Base-by-base conservation (phyloP, 106 monocot genomes). In the Dactylorhiza incarnata region DNA sequence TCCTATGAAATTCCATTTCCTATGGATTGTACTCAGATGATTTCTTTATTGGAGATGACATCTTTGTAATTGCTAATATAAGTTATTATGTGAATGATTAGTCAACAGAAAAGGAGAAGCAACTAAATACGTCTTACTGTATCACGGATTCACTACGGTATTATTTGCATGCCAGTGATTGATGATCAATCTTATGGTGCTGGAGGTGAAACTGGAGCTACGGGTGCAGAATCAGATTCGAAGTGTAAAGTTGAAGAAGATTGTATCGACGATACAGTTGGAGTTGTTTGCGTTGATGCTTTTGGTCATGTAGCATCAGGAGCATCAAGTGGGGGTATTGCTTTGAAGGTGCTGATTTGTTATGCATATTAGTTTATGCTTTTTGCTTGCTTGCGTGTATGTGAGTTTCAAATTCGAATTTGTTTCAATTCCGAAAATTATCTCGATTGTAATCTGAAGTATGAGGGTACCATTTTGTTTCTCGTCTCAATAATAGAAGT, bases 321-420 rank as follows among this genome's bases (percentile, higher is more conserved):
- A 17, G 87, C 97, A 82, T 97, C 97, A 56, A 97, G 97, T 84
- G 97, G 97, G 8, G 97, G 97, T 26, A 89, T 97, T 82, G 94
- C 97, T 47, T 78, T 97, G 63, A 97, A 97, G 94, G 97, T 94
- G 48, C 67, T 56, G 22, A 65, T 66, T 72, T 29, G 7, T 58
- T 46, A 4, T 6, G 11, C 23, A n/a, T 46, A 46, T 45, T 75
- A 25, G 2, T 45, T 11, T 29, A 11, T 3, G 0, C 13, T 29
- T 29, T 65, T 65, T 29, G 3, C 7, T 61, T 58, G 25, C 26
- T 10, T 5, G 4, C 1, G 2, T 5, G 9, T 29, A 37, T 37
- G 37, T 1, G 37, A 37, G n/a, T n/a, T n/a, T n/a, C n/a, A n/a
- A n/a, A n/a, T n/a, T n/a, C n/a, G n/a, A n/a, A n/a, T n/a, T n/a